Evolutionary conservation across 805 yeast species (phyloP).

Genomic region (Saccharomycopsis guyanensis): DNA sequence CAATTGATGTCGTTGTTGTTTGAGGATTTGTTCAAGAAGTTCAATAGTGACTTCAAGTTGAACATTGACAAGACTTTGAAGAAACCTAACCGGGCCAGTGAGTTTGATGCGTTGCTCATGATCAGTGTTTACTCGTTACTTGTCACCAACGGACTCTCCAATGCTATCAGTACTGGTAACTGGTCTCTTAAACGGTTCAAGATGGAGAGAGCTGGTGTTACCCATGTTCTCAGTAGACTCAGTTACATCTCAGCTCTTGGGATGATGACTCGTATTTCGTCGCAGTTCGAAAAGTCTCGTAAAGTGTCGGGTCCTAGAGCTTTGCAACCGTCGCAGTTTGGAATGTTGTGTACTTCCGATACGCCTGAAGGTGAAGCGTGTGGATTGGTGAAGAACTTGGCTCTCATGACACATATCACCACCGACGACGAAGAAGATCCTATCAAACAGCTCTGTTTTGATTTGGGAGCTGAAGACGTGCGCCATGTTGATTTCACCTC

Average conservation of each 20-base stretch:
- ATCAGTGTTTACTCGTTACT: slow-evolving; percentile 89
- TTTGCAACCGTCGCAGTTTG: slow-evolving; percentile 96
- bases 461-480: slow-evolving; percentile 87
- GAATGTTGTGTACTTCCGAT: slow-evolving; percentile 97
- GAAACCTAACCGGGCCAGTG: slow-evolving; percentile 90
- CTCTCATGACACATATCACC: slow-evolving; percentile 97
- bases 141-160: slow-evolving; percentile 86
- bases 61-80: slow-evolving; percentile 89
- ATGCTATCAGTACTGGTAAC: slow-evolving; percentile 97
- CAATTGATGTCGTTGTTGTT: slow-evolving; percentile 90
- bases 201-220: slow-evolving; percentile 99
- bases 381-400: slow-evolving; percentile 94
- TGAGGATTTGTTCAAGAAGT: slow-evolving; percentile 95
- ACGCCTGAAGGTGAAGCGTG: slow-evolving; percentile 99
- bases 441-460: slow-evolving; percentile 62
- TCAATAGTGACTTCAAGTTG: slow-evolving; percentile 89
- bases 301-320: slow-evolving; percentile 99
- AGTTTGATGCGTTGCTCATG: slow-evolving; percentile 85
- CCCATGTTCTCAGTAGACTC: slow-evolving; percentile 87
- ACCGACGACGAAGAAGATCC: slow-evolving; percentile 97
- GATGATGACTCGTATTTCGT: slow-evolving; percentile 98
- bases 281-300: slow-evolving; percentile 97
- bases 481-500: slow-evolving; percentile 74
- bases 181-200: slow-evolving; percentile 98
- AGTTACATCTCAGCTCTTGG: slow-evolving; percentile 94